Evolutionary conservation across 805 yeast genomes (phyloP).

Genomic region (Candida schatavii): DNA sequence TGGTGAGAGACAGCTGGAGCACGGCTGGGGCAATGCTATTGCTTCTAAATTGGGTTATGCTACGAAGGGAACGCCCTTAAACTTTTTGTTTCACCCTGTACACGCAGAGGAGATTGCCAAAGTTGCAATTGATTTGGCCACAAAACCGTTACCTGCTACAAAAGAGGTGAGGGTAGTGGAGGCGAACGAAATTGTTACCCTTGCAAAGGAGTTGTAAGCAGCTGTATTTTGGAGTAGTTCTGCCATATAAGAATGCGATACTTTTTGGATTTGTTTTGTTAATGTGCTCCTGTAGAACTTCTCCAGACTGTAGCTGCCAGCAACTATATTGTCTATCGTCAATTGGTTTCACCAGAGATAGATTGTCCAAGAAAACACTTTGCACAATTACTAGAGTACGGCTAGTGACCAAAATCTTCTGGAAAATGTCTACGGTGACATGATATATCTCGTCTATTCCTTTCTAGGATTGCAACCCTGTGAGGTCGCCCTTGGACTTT

Average conservation of each 20-base stretch:
- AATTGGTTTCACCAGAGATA: no score
- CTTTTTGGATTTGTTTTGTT: no score
- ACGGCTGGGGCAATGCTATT: neutral
- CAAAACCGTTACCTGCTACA: constrained; percentile 12
- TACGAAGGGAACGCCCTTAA: neutral
- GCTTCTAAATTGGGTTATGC: neutral
- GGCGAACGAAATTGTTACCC: constrained; percentile 16
- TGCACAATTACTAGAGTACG: no score
- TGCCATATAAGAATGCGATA: no score
- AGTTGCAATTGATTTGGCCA: constrained; percentile 47
- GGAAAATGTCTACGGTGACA: no score
- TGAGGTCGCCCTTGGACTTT: constrained; percentile 37
- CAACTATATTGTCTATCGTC: no score
- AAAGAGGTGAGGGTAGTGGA: constrained; percentile 22
- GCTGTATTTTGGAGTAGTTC: no score
- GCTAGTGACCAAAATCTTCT: no score
- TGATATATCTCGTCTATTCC: neutral
- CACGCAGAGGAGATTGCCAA: constrained; percentile 64
- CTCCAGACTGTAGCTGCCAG: no score
- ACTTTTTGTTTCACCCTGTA: constrained; percentile 36
- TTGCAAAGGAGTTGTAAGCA: constrained; percentile 15
- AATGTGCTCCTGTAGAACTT: no score
- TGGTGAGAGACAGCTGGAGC: constrained; percentile 52
- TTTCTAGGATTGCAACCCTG: constrained; percentile 19
- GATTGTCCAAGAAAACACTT: no score